Evolutionary conservation across 202 grass and related monocot genomes (phyloP).

Genomic region (Bolboschoenoplectus hybrid): DNA sequence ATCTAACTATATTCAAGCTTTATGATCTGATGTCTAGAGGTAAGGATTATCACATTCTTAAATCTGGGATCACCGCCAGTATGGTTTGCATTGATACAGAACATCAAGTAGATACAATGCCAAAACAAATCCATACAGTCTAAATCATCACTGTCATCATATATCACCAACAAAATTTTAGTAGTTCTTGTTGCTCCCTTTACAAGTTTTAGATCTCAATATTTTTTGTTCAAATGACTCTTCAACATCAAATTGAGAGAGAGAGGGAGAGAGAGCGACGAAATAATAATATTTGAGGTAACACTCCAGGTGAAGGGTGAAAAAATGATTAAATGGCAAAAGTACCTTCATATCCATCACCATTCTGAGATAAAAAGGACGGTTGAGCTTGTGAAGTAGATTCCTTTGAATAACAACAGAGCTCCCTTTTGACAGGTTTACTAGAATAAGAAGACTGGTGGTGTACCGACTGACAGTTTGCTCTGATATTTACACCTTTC

Average conservation of each 20-base stretch:
- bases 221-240: neutral
- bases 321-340: neutral
- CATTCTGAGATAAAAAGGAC: slow-evolving; percentile 1
- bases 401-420: slow-evolving; percentile 35
- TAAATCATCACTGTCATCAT: neutral
- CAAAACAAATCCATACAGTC: neutral
- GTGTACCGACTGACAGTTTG: neutral
- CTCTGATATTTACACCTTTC: slow-evolving; percentile 29
- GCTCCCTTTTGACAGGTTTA: slow-evolving; percentile 30
- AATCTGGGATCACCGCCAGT: neutral
- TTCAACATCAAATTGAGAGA: neutral
- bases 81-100: neutral
- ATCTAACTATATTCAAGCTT: neutral
- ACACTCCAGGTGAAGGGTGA: neutral
- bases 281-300: neutral
- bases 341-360: slow-evolving; percentile 12
- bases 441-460: neutral
- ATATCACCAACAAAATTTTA: neutral
- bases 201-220: neutral
- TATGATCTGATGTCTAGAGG: neutral
- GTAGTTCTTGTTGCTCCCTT: neutral
- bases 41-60: neutral
- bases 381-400: slow-evolving; percentile 29
- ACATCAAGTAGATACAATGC: neutral
- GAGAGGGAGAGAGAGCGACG: neutral